Percentiles rank a stretch among this genome's conserved stretches.
phyloP scores from a whole-genome alignment of 2,329 filamentous ascomycete genomes.

The Cryphonectria radicalis region DNA sequence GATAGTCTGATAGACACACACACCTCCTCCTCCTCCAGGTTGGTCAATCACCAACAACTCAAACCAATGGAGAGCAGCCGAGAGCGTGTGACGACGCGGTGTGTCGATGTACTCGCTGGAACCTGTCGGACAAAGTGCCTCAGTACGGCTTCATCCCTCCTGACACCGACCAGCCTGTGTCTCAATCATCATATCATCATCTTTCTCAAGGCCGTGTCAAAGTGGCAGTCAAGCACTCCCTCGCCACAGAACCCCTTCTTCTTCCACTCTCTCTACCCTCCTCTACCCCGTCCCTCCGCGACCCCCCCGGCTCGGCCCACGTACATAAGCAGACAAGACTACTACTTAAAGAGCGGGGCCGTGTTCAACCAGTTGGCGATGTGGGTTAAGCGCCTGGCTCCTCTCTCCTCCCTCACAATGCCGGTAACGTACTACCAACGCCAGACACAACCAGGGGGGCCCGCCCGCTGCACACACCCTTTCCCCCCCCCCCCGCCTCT shows the following conservation, averaged over 20 bases:
- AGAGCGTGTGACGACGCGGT: slow-evolving; percentile 5
- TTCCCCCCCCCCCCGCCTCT: too few relatives aligned
- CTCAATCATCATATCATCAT: neutral
- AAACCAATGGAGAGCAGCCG: slow-evolving; percentile 14
- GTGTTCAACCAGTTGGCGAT: slow-evolving; percentile 14
- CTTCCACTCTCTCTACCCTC: neutral
- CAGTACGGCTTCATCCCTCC: neutral
- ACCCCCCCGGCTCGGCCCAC: neutral
- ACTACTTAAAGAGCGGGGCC: neutral
- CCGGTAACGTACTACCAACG: slow-evolving; percentile 4
- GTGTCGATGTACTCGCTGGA: neutral
- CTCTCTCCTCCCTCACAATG: neutral
- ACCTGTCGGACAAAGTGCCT: neutral
- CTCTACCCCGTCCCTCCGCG: neutral
- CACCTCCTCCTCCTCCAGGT: too few relatives aligned
- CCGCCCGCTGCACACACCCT: neutral
- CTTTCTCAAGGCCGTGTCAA: neutral
- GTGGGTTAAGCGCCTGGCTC: slow-evolving; percentile 25
- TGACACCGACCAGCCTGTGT: neutral
- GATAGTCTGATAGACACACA: neutral
- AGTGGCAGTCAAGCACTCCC: neutral
- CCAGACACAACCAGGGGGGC: too few relatives aligned
- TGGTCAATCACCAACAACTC: slow-evolving; percentile 16
- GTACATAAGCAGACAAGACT: slow-evolving; percentile 4
- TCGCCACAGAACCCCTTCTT: neutral